Conservation (phyloP, 441 rosid species). For the Geranium incanum region DNA sequence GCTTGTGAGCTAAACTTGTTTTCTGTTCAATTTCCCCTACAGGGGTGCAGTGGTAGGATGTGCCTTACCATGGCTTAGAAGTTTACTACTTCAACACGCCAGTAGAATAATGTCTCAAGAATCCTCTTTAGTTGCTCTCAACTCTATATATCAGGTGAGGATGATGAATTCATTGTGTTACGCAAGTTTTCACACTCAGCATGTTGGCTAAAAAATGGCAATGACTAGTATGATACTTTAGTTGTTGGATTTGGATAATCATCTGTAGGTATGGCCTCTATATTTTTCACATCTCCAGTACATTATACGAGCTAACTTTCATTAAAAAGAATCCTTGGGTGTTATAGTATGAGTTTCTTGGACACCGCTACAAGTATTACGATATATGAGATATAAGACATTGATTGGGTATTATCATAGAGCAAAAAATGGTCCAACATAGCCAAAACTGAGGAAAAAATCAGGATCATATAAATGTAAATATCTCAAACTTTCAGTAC, state of each 20-base stretch:
- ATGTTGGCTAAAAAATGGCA: background rate
- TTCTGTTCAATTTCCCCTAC: conserved; percentile 18
- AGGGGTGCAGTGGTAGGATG: conserved; percentile 87
- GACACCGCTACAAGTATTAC: too few species aligned
- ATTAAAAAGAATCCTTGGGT: too few species aligned
- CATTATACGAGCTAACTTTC: too few species aligned
- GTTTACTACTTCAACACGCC: conserved; percentile 71
- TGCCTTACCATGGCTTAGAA: conserved; percentile 77
- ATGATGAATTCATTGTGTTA: conserved; percentile 10
- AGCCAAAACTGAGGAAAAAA: too few species aligned
- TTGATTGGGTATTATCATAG: too few species aligned
- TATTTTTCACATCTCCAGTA: too few species aligned
- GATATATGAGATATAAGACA: too few species aligned
- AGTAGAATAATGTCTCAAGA: conserved; percentile 80
- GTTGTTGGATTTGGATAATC: background rate
- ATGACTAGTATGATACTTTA: too few species aligned
- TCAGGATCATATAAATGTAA: too few species aligned
- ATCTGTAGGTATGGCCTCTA: background rate
- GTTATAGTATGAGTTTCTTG: too few species aligned
- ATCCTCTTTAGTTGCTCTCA: conserved; percentile 60
- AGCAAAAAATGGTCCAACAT: too few species aligned
- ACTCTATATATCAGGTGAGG: conserved; percentile 76
- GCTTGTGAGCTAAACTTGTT: background rate
- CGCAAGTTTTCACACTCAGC: background rate
- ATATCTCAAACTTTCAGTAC: too few species aligned